These are phyloP conservation scores for Cerrena zonata DNA, from an alignment of 1,284 basidiomycete species.

Conservation along the genomic window DNA sequence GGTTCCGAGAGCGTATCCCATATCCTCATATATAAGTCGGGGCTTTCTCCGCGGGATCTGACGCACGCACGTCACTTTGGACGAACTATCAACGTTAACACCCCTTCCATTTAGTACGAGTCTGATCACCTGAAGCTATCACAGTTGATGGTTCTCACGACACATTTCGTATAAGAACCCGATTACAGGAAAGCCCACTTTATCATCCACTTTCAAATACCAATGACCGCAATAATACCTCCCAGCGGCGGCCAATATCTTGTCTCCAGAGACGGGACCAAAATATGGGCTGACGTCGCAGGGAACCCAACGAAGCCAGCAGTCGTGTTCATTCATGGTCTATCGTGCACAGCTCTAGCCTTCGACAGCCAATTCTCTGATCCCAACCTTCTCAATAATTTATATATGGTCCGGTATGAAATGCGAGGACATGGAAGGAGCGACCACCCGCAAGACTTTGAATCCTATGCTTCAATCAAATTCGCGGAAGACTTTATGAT, in stretches of 20 bases:
- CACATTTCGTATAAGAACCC: too few species aligned
- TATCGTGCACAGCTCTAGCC: constrained; percentile 29
- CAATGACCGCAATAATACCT: neutral
- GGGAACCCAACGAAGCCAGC: constrained; percentile 34
- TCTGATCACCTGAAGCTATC: too few species aligned
- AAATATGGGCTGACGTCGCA: constrained; percentile 33
- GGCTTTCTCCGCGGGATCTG: too few species aligned
- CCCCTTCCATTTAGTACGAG: too few species aligned
- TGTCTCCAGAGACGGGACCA: constrained; percentile 24
- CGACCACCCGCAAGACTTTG: constrained; percentile 20
- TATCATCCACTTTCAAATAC: too few species aligned
- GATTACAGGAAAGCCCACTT: too few species aligned
- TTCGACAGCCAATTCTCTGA: constrained; percentile 36
- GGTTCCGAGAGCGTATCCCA: too few species aligned
- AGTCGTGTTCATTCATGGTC: constrained; percentile 39
- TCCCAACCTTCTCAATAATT: constrained; percentile 23
- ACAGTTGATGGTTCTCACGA: too few species aligned
- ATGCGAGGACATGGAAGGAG: constrained; percentile 29
- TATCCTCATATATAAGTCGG: too few species aligned
- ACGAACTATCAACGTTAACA: too few species aligned
- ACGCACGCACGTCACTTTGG: too few species aligned
- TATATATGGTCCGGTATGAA: constrained; percentile 34
- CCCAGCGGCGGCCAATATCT: constrained; percentile 13
- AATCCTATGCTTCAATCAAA: constrained; percentile 24
- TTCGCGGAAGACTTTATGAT: constrained; percentile 33